These are phyloP conservation scores for Pythium oligandrum DNA, from an alignment of 352 stramenopile species.

Conservation along the genomic window DNA sequence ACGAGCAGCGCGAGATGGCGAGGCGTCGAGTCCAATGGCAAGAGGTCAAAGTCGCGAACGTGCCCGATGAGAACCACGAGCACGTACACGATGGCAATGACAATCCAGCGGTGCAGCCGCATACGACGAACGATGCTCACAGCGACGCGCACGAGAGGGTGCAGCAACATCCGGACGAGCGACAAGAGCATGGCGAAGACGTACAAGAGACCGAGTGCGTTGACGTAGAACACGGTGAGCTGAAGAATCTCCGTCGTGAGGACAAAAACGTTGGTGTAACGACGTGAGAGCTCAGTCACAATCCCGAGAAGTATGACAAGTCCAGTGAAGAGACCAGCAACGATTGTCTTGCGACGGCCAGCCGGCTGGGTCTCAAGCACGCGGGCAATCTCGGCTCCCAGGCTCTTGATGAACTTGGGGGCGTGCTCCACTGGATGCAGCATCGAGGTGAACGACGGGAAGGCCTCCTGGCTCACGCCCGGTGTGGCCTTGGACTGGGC, in stretches of 20 bases:
- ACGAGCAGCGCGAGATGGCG: conserved; percentile 48
- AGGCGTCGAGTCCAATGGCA: conserved; percentile 24
- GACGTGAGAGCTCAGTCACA: conserved; percentile 9
- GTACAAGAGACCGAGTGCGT: conserved; percentile 59
- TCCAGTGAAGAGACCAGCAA: conserved; percentile 7
- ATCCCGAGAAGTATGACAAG: conserved; percentile 7
- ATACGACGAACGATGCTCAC: conserved; percentile 12
- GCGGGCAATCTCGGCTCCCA: neutral
- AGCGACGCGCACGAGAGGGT: conserved; percentile 21
- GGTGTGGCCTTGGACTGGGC: conserved; percentile 6
- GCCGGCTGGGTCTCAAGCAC: conserved; percentile 1
- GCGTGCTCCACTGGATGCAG: conserved; percentile 46
- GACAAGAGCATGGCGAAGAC: conserved; percentile 30
- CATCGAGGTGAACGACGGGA: conserved; percentile 57
- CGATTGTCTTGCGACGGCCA: neutral
- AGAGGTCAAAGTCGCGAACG: conserved; percentile 21
- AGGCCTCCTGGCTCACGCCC: conserved; percentile 15
- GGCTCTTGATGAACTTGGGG: conserved; percentile 27
- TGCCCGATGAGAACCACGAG: conserved; percentile 37
- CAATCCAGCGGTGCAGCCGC: conserved; percentile 39
- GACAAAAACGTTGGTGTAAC: conserved; percentile 3
- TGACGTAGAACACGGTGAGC: conserved; percentile 38
- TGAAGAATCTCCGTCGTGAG: conserved; percentile 16
- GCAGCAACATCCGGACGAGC: conserved; percentile 29
- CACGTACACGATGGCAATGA: conserved; percentile 31